Evolutionary conservation across 2,329 filamentous ascomycete species (phyloP).

Genomic region (Epichloe brachyelytri): DNA sequence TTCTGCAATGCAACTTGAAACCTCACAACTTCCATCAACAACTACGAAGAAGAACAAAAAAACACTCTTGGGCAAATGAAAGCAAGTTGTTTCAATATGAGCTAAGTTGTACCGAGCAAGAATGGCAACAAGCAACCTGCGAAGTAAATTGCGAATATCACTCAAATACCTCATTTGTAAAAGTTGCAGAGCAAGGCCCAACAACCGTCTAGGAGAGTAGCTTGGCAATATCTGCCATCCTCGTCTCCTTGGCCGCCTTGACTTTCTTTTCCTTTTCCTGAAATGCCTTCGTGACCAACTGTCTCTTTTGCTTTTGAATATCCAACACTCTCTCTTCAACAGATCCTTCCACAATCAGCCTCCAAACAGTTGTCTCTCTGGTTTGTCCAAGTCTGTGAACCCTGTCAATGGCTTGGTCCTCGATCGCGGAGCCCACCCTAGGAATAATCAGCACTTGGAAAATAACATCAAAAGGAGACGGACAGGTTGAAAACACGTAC

Average conservation of each 20-base stretch:
- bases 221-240: constrained; percentile 42
- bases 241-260: constrained; percentile 42
- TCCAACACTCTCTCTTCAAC: constrained; percentile 72
- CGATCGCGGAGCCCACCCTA: constrained; percentile 81
- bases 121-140: not conserved
- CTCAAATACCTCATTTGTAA: too few species aligned
- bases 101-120: not conserved
- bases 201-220: constrained; percentile 23
- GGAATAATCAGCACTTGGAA: constrained; percentile 1
- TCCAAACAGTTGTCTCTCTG: constrained; percentile 64
- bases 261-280: constrained; percentile 47
- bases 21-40: too few species aligned
- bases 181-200: not conserved
- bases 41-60: not conserved
- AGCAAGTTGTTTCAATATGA: not conserved
- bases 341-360: constrained; percentile 66
- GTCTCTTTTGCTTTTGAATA: constrained; percentile 67
- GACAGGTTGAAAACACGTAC: constrained; percentile 21
- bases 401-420: constrained; percentile 81
- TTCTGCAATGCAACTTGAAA: too few species aligned
- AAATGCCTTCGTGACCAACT: constrained; percentile 67
- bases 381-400: constrained; percentile 79
- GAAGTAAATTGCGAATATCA: not conserved
- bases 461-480: not conserved
- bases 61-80: not conserved